phyloP scores from a whole-genome alignment of 306 rosid genomes.

The Fragaria vesca region DNA sequence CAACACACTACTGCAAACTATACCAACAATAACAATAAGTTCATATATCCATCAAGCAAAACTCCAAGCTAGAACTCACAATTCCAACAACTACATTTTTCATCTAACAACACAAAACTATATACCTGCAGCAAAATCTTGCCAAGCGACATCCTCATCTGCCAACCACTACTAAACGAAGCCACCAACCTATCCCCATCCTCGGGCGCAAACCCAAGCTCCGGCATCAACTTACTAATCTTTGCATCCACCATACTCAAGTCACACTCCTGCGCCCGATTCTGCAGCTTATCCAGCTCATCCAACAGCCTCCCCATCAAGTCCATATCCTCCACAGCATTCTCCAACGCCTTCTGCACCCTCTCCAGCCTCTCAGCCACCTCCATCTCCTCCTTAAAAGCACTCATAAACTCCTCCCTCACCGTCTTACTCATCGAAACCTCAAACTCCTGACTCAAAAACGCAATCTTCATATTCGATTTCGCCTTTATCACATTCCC shows the following conservation, averaged over 20 bases:
- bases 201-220: conserved; percentile 77
- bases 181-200: conserved; percentile 92
- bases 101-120: not conserved
- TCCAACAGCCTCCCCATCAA: conserved; percentile 96
- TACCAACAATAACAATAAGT: not conserved
- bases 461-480: conserved; percentile 76
- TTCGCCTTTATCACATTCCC: conserved; percentile 79
- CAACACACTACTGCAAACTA: not conserved
- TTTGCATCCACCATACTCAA: conserved; percentile 76
- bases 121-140: conserved; percentile 94
- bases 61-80: conserved; percentile 17
- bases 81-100: conserved; percentile 1
- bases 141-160: conserved; percentile 99
- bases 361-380: conserved; percentile 67
- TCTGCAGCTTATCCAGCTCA: conserved; percentile 90
- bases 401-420: conserved; percentile 85
- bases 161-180: conserved; percentile 97
- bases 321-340: conserved; percentile 70
- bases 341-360: conserved; percentile 90
- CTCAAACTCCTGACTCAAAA: conserved; percentile 92
- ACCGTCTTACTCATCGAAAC: conserved; percentile 79
- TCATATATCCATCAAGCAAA: not conserved
- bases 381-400: conserved; percentile 94
- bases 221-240: conserved; percentile 82
- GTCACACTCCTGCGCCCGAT: conserved; percentile 63